These are phyloP conservation scores for Podaxis mareebaensis DNA, from an alignment of 768 basidiomycete genomes.

Conservation along the genomic window DNA sequence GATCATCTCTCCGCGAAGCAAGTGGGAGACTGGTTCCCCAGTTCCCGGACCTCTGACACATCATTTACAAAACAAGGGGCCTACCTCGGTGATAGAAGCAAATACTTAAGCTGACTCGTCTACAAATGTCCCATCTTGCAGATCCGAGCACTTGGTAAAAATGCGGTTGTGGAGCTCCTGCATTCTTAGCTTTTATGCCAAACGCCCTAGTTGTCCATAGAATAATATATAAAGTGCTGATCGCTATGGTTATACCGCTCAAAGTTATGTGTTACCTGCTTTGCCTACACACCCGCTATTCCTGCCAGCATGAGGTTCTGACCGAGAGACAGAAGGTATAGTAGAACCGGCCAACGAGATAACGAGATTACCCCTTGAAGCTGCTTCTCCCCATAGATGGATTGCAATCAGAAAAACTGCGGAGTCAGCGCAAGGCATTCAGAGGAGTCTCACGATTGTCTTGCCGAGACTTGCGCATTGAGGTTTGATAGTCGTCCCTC, in stretches of 20 bases:
- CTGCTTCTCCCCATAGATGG: not conserved
- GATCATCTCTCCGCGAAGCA: too few species aligned
- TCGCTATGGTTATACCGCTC: not conserved
- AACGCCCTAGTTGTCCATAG: too few species aligned
- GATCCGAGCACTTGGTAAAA: too few species aligned
- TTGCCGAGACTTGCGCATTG: not conserved
- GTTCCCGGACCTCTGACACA: too few species aligned
- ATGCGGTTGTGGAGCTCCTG: too few species aligned
- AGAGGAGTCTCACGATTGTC: slow-evolving; percentile 6
- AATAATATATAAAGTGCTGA: not conserved
- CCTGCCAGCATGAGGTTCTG: slow-evolving; percentile 7
- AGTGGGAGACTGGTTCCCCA: too few species aligned
- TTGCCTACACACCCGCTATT: slow-evolving; percentile 10
- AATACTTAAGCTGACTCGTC: not conserved
- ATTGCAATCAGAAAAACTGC: slow-evolving; percentile 5
- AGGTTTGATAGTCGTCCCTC: not conserved
- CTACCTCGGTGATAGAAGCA: not conserved
- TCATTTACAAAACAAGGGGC: not conserved
- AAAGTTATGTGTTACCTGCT: slow-evolving; percentile 12
- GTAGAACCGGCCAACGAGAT: too few species aligned
- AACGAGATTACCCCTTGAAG: not conserved
- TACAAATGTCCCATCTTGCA: too few species aligned
- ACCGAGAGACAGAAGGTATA: slow-evolving; percentile 11
- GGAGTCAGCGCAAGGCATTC: slow-evolving; percentile 1
- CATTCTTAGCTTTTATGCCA: too few species aligned